A percentile compares a stretch with the other conserved stretches of the same genome.
Evolutionary conservation across 441 rosid genomes (phyloP).

Genomic region (Gossypium lobatum): DNA sequence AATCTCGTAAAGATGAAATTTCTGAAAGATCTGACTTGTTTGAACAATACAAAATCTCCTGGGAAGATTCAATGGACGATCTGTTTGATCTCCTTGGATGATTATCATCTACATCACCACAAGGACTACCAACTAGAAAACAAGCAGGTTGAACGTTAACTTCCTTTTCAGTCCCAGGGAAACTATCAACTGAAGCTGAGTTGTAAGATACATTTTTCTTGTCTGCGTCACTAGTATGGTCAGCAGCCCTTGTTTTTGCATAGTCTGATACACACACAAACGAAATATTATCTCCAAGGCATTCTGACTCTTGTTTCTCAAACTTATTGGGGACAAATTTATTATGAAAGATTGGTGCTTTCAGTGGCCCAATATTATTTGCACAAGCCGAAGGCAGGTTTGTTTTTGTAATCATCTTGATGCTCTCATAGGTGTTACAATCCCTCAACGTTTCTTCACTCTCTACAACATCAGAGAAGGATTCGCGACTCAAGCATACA

Average conservation of each 20-base stretch:
- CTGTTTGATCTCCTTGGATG: constrained; percentile 5
- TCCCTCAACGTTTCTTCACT: constrained; percentile 18
- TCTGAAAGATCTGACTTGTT: constrained; percentile 23
- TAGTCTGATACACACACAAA: constrained; percentile 19
- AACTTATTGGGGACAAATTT: not conserved
- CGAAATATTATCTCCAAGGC: constrained; percentile 24
- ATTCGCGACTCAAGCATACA: constrained; percentile 25
- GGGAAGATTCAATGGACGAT: constrained; percentile 14
- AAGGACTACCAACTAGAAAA: constrained; percentile 11
- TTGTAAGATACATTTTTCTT: constrained; percentile 14
- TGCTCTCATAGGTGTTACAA: constrained; percentile 12
- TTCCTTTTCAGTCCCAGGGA: constrained; percentile 15
- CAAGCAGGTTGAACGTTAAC: constrained; percentile 7
- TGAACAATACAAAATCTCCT: constrained; percentile 14
- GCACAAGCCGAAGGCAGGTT: not conserved
- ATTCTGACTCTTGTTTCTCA: constrained; percentile 16
- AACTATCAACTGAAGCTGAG: constrained; percentile 19
- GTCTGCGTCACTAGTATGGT: constrained; percentile 9
- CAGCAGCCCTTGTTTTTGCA: constrained; percentile 11
- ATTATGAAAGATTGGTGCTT: constrained; percentile 8
- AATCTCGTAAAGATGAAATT: constrained; percentile 21
- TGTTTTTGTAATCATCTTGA: not conserved
- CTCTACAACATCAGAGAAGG: constrained; percentile 23
- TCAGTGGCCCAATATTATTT: not conserved
- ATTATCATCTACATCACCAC: constrained; percentile 10